phyloP scores from a whole-genome alignment of 805 yeast species.

The Candida hungchunana region DNA sequence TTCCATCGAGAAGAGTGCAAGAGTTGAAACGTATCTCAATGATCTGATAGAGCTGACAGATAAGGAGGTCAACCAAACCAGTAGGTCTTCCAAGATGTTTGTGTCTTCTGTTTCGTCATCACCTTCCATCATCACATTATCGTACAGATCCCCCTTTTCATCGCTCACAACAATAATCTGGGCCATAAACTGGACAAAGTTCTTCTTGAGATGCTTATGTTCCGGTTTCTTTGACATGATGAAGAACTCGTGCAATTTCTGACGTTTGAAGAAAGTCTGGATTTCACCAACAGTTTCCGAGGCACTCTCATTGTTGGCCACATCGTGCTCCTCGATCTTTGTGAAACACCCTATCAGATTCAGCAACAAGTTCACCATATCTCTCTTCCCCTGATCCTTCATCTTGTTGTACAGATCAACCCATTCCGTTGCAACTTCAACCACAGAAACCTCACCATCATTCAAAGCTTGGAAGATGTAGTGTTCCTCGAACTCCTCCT shows the following conservation, averaged over 20 bases:
- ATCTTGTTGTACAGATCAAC: conserved; percentile 44
- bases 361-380: conserved; percentile 63
- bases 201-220: conserved; percentile 45
- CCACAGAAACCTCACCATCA: conserved; percentile 44
- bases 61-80: conserved; percentile 74
- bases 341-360: conserved; percentile 69
- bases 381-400: conserved; percentile 48
- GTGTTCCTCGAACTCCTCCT: conserved; percentile 42
- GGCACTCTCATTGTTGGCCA: conserved; percentile 63
- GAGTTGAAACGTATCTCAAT: conserved; percentile 63
- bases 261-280: conserved; percentile 55
- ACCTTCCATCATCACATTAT: conserved; percentile 26
- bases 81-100: conserved; percentile 46
- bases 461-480: conserved; percentile 47
- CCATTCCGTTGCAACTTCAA: conserved; percentile 55
- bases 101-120: conserved; percentile 32
- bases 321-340: conserved; percentile 70
- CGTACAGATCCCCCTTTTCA: conserved; percentile 58
- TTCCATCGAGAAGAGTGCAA: conserved; percentile 55
- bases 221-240: conserved; percentile 47
- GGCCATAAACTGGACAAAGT: conserved; percentile 52
- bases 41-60: conserved; percentile 68
- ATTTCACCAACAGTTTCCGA: conserved; percentile 70
- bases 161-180: conserved; percentile 48
- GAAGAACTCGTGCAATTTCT: conserved; percentile 67